phyloP scores from a whole-genome alignment of 1,284 basidiomycete species.

The Moniliophthora roreri region DNA sequence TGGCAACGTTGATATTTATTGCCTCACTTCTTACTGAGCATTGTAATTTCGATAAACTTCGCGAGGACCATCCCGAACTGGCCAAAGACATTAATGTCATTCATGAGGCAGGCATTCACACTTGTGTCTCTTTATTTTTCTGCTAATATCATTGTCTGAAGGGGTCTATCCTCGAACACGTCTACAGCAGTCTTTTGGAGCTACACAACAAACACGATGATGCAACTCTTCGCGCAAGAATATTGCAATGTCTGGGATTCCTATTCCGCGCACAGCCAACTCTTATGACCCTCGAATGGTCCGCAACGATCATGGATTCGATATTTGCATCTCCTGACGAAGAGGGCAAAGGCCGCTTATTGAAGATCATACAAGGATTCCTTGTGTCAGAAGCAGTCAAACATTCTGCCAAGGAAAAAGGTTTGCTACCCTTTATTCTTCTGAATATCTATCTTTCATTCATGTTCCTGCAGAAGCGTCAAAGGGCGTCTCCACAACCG shows the following conservation, averaged over 20 bases:
- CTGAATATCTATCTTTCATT: not conserved
- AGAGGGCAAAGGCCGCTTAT: conserved; percentile 70
- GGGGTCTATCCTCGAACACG: conserved; percentile 78
- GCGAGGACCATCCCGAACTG: conserved; percentile 59
- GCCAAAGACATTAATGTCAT: conserved; percentile 60
- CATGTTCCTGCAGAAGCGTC: conserved; percentile 3
- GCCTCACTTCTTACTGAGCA: conserved; percentile 85
- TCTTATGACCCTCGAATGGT: conserved; percentile 78
- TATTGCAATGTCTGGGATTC: conserved; percentile 85
- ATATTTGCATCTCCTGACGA: conserved; percentile 76
- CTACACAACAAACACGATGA: conserved; percentile 67
- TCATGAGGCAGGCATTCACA: conserved; percentile 43
- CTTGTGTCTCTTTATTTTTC: conserved; percentile 3
- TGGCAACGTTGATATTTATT: conserved; percentile 76
- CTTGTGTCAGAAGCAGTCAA: conserved; percentile 79
- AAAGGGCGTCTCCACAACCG: conserved; percentile 18
- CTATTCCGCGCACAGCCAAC: conserved; percentile 91
- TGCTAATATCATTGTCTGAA: conserved; percentile 26
- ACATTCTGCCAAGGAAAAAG: conserved; percentile 67
- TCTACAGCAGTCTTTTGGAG: conserved; percentile 72
- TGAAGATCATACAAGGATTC: conserved; percentile 92
- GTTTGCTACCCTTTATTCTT: conserved; percentile 28
- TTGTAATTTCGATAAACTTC: conserved; percentile 82
- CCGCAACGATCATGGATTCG: conserved; percentile 85
- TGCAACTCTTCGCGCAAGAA: conserved; percentile 54